Base-by-base conservation (phyloP, 352 stramenopile species). In the Phytophthora quininea region DNA sequence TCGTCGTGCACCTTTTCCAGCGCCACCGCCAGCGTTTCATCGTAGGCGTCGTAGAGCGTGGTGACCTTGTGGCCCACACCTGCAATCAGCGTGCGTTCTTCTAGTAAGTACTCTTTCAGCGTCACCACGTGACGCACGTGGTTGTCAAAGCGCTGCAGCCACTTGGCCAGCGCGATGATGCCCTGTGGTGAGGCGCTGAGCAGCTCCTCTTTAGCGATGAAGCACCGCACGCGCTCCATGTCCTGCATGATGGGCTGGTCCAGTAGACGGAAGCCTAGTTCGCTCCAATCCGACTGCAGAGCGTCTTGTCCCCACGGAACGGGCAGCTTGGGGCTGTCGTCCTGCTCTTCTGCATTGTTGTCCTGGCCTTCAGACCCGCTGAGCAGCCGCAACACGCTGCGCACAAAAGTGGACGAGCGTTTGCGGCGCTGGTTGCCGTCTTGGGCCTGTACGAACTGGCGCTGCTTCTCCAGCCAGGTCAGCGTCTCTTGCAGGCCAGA, bases 61-160 rank as follows among this genome's bases (percentile, higher is more conserved):
- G 76, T 82, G 10, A 93, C 76, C 45, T 82, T 88, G 69, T 88
- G 81, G 0, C 74, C 80, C 19, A 90, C 80, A 9, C 76, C 70
- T 3, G 76, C 79, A 51, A 90, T 64, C 7, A 88, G 56, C 30
- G 79, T 81, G 49, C 82, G 79, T 58, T 91, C 82, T 54, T 91
- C 80, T 19, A 90, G 71, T 19, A 93, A 32, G 43, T 86, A 86
- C 54, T 90, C 79, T 65, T 93, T 93, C 2, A 93, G 59, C 7
- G 68, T 85, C 48, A 82, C 59, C 6, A 90, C 77, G 53, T 80
- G 67, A 19, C 82, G 72, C 27, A 90, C 73, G 55, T 89, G 80
- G 47, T 88, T 71, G 60, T 89, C 79, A 55, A 91, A 89, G 54
- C 68, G 65, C 35, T 74, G 76, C 31, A 91, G 75, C 83, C 83